Base-by-base conservation (phyloP, 768 basidiomycete species). In the Naganishia kalamii region DNA sequence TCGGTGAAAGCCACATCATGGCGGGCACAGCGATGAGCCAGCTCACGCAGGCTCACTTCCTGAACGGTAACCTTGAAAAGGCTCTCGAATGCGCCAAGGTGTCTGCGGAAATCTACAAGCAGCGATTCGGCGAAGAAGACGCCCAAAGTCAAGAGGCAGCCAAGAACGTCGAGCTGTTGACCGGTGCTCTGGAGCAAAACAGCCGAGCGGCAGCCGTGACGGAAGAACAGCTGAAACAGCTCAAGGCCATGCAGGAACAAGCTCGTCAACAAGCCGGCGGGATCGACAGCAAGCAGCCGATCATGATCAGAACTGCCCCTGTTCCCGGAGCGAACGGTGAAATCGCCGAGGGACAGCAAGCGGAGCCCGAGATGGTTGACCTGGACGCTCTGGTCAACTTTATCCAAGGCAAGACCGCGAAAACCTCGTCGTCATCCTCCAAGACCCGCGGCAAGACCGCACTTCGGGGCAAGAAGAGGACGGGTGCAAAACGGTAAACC, bases 381-480 rank as follows among this genome's bases (percentile, higher is more conserved):
- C 72, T 81, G 30, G 80, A 81, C 35, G 79, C 78, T 29, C 71
- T 81, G 44, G 80, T 80, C 69, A 71, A 76, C 50, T 81, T 74
- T 68, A 79, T 81, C 63, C 73, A 78, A 59, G 78, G 79, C 41
- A 63, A 70, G 62, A 65, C 64, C 11, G 17, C 23, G 27, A 47
- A 65, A 25, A 50, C 63, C 17, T 35, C 66, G 1, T 52, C 65
- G 15, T 51, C 63, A 23, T 63, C 66, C 59, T 63, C 66, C 59
- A 65, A 68, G 40, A 40, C 40, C n/a, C 63, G 76, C 43, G 70
- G 72, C 8, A 76, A 76, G 69, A 75, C 74, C 57, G 71, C 71
- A 15, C 60, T 77, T 50, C 66, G 76, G 33, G 76, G 75, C 12
- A 77, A 77, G 70, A 69, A 74, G 65, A 63, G 72, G 49, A 74